Evolutionary conservation across 83 land plant species (phyloP), one percentile per base, ranked within the genome.

Genomic region (Picea abies): DNA sequence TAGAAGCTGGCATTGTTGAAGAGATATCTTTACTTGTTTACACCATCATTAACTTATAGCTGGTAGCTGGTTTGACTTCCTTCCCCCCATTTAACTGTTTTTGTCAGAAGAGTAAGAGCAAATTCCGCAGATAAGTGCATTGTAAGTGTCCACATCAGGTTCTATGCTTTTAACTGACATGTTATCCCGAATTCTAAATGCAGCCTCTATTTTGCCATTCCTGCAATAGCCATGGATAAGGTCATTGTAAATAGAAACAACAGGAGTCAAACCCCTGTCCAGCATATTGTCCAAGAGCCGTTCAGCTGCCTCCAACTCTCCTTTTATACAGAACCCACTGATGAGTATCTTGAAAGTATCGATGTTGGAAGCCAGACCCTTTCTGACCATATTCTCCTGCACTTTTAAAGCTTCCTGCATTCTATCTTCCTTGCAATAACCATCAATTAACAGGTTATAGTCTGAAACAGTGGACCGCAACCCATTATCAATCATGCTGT

Each of bases 111-210:
- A 4, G 4, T 17, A 15, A 32, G 20, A 68, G 72, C 72, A 69
- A 69, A 69, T 39, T 16, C 73, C 73, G 14, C 73, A 69, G 73
- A 69, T 69, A 69, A 69, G 73, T 4, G 73, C 73, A 35, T 69
- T 69, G 73, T 69, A 69, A 14, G 73, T 69, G 73, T 69, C 73
- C 73, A 69, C 44, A 35, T 69, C 39, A 69, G 73, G 73, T 20
- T 69, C 73, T 69, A 69, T 8, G 37, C 73, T 39, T 15, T 69
- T 35, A 16, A 35, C 2, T 17, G 41, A 69, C 73, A 69, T 69
- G 44, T 19, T 32, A 69, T 69, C 73, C 37, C 73, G 41, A 15
- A 69, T 25, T 39, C 73, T 69, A 5, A 69, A 69, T 16, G 73
- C 73, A 1, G 73, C 41, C 73, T 69, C 41, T 39, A 69, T 16